A percentile compares a stretch with the other conserved stretches of the same genome.
phyloP scores from a whole-genome alignment of 441 rosid species.

The Adansonia madagascariensis region DNA sequence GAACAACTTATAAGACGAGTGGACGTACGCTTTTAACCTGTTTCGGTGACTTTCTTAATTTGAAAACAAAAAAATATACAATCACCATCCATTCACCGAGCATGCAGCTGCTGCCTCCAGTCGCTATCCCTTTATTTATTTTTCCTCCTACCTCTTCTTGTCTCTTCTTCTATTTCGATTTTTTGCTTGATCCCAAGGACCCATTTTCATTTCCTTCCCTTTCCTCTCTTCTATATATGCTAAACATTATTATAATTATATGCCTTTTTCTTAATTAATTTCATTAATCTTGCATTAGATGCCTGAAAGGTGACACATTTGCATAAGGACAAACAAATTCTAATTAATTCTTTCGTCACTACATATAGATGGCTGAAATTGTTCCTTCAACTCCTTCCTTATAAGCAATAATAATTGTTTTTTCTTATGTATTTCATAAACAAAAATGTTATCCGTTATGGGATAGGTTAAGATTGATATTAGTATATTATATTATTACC shows the following conservation, averaged over 20 bases:
- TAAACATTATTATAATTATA: not conserved
- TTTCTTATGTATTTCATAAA: not conserved
- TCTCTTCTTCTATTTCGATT: slow-evolving; percentile 16
- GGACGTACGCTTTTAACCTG: slow-evolving; percentile 24
- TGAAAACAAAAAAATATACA: slow-evolving; percentile 16
- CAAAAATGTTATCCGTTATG: not conserved
- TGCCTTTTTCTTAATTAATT: not conserved
- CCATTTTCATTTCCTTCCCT: not conserved
- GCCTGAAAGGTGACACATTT: not conserved
- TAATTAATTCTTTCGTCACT: not conserved
- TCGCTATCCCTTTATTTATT: slow-evolving; percentile 4
- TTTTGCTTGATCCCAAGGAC: slow-evolving; percentile 5
- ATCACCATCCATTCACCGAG: slow-evolving; percentile 6
- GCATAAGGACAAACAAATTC: not conserved
- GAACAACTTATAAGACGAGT: slow-evolving; percentile 33
- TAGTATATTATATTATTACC: not conserved
- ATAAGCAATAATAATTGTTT: not conserved
- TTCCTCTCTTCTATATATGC: too few relatives aligned
- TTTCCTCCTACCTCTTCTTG: not conserved
- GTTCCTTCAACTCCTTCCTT: not conserved
- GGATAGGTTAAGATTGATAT: not conserved
- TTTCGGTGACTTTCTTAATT: slow-evolving; percentile 24
- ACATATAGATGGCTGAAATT: not conserved
- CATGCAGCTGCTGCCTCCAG: not conserved
- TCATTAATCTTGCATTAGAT: not conserved